Base-by-base conservation (phyloP, 1,284 basidiomycete genomes). In the Ceratobasidium sp. region DNA sequence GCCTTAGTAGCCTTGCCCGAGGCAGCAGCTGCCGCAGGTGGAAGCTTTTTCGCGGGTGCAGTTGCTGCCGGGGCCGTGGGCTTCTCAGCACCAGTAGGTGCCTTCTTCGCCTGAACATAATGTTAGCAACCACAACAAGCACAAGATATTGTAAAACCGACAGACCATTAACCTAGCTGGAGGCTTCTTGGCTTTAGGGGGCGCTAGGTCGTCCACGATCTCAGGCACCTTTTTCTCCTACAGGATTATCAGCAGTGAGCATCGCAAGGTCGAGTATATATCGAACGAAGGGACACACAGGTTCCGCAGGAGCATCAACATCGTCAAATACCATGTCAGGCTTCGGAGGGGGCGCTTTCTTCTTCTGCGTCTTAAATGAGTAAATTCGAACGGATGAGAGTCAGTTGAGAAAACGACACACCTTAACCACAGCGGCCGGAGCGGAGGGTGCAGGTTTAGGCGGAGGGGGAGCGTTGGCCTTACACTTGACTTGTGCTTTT, bases 401-500 rank as follows among this genome's bases (percentile, higher is more conserved):
- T n/a, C 19, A 27, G 33, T 8, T 47, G 6, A 19, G 27, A 24
- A 22, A 44, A 44, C 48, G 33, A 41, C 36, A 41, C 54, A 75
- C 69, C 81, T 88, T 88, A 1, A 83, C 77, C 24, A 85, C 83
- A 27, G 82, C 79, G 22, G 82, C 79, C 4, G 82, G 78, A 11
- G 88, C 79, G 24, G 84, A 80, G 24, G 85, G 80, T 17, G 84
- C 78, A 4, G 81, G 81, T 75, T 84, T 85, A 2, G 89, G 83
- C 11, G 87, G 82, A 19, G 83, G 86, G 60, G 85, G 85, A 31
- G 85, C 86, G 9, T 92, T 92, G 27, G 87, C 85, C 82, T 93
- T 96, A 79, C 91, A 93, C 82, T 93, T 96, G 54, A 97, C 93
- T 41, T 90, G 90, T 1, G 95, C 95, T 78, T 92, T 94, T 78